These are phyloP conservation scores for Chrysanthemum makinoi DNA, from an alignment of 129 eudicot species.

Conservation along the genomic window DNA sequence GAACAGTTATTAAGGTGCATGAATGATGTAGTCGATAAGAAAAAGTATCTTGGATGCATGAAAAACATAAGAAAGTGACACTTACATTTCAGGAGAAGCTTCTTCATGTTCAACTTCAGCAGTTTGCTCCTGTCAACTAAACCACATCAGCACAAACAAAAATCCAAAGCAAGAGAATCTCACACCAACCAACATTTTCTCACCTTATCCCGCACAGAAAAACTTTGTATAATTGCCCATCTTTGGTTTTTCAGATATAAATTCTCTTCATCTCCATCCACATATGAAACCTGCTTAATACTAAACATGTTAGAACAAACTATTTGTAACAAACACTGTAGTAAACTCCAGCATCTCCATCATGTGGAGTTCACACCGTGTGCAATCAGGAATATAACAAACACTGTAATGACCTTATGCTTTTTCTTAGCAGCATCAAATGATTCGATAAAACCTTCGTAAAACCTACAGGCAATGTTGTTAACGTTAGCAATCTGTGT, in stretches of 20 bases:
- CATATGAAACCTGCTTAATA: constrained; percentile 52
- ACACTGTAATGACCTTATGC: constrained; percentile 54
- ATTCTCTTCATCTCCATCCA: constrained; percentile 70
- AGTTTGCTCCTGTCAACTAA: constrained; percentile 44
- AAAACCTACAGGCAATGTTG: constrained; percentile 52
- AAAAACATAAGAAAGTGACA: constrained; percentile 20
- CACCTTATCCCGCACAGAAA: constrained; percentile 44
- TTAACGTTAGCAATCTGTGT: constrained; percentile 21
- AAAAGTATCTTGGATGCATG: no score
- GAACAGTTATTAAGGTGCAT: no score
- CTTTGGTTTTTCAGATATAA: constrained; percentile 48
- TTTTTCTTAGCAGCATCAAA: constrained; percentile 56
- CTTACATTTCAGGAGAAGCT: constrained; percentile 69
- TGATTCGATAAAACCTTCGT: constrained; percentile 59
- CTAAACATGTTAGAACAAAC: constrained; percentile 20
- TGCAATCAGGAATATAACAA: background rate
- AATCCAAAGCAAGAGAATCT: background rate
- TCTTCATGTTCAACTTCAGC: constrained; percentile 46
- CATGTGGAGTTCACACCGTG: no score
- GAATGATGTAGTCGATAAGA: no score
- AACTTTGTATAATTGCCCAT: constrained; percentile 56
- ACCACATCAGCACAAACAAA: constrained; percentile 23
- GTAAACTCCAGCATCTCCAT: background rate
- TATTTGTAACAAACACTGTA: background rate
- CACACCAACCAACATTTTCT: constrained; percentile 17